A percentile compares a stretch with the other conserved stretches of the same genome.
Evolutionary conservation across 2,329 filamentous ascomycete species (phyloP).

Genomic region (Xylaria sp.): DNA sequence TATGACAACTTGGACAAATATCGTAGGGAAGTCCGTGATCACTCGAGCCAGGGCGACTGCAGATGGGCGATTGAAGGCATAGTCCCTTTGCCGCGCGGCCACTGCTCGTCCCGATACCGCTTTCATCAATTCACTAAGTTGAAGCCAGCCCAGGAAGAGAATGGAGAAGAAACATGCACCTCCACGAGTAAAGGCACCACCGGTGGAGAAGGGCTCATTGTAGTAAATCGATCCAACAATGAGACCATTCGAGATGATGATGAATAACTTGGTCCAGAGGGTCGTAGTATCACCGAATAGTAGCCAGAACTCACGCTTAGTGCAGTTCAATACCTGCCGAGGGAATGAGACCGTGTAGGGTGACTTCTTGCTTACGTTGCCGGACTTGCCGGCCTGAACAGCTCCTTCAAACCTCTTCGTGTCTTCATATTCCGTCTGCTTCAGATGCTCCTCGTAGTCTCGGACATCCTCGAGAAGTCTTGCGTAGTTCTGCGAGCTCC

Average conservation of each 20-base stretch:
- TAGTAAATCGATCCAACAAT: constrained; percentile 86
- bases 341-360: constrained; percentile 81
- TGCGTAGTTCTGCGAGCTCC: constrained; percentile 69
- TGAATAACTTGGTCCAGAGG: constrained; percentile 82
- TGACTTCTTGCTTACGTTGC: constrained; percentile 74
- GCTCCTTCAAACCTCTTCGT: constrained; percentile 73
- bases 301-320: constrained; percentile 81
- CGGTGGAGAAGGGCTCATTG: constrained; percentile 67
- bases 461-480: constrained; percentile 70
- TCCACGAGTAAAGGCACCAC: constrained; percentile 69
- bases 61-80: constrained; percentile 64
- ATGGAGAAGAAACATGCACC: constrained; percentile 63
- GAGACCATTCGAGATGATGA: constrained; percentile 77
- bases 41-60: constrained; percentile 68
- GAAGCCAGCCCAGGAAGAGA: constrained; percentile 71
- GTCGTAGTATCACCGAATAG: constrained; percentile 79
- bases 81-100: constrained; percentile 58
- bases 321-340: constrained; percentile 75
- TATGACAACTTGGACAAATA: constrained; percentile 71
- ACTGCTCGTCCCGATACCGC: constrained; percentile 78
- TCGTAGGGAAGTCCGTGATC: constrained; percentile 68
- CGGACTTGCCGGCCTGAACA: constrained; percentile 74
- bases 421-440: constrained; percentile 67
- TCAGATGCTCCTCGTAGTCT: constrained; percentile 57
- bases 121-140: constrained; percentile 81